A percentile compares a stretch with the other conserved stretches of the same genome.
Evolutionary conservation across 208 protist species (phyloP).

Genomic region (Lotmaria passim): DNA sequence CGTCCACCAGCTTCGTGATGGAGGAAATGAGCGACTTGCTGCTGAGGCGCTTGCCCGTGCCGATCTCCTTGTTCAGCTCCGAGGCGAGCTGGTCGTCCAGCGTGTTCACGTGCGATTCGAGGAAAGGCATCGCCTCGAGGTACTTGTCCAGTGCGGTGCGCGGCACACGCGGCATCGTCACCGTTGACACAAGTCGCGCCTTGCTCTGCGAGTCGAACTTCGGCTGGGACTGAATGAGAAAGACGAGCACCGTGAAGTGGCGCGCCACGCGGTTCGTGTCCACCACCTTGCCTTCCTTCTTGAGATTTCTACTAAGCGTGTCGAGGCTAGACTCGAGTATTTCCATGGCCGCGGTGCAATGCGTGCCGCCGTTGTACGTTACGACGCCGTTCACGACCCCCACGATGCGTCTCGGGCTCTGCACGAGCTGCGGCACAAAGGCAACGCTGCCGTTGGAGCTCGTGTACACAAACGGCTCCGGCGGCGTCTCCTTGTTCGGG

Average conservation of each 20-base stretch:
- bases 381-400: slow-evolving; percentile 99
- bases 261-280: slow-evolving; percentile 96
- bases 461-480: slow-evolving; percentile 79
- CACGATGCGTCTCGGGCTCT: slow-evolving; percentile 94
- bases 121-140: slow-evolving; percentile 80
- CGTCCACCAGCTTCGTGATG: slow-evolving; percentile 98
- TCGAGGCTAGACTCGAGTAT: slow-evolving; percentile 80
- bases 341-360: slow-evolving; percentile 97
- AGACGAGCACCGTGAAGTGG: slow-evolving; percentile 98
- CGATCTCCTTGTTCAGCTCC: slow-evolving; percentile 88
- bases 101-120: slow-evolving; percentile 78
- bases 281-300: slow-evolving; percentile 87
- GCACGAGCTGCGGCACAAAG: slow-evolving; percentile 89
- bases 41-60: slow-evolving; percentile 66
- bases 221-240: slow-evolving; percentile 98
- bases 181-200: slow-evolving; percentile 94
- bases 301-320: slow-evolving; percentile 56
- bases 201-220: slow-evolving; percentile 99
- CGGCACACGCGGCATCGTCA: slow-evolving; percentile 78
- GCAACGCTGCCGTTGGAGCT: slow-evolving; percentile 72
- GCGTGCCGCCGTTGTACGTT: slow-evolving; percentile 98
- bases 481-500: slow-evolving; percentile 48
- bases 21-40: slow-evolving; percentile 83
- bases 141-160: slow-evolving; percentile 92
- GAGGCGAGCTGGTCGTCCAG: slow-evolving; percentile 66